These are phyloP conservation scores for Cerioporus squamosus DNA, from an alignment of 1,284 basidiomycete species.

Conservation along the genomic window DNA sequence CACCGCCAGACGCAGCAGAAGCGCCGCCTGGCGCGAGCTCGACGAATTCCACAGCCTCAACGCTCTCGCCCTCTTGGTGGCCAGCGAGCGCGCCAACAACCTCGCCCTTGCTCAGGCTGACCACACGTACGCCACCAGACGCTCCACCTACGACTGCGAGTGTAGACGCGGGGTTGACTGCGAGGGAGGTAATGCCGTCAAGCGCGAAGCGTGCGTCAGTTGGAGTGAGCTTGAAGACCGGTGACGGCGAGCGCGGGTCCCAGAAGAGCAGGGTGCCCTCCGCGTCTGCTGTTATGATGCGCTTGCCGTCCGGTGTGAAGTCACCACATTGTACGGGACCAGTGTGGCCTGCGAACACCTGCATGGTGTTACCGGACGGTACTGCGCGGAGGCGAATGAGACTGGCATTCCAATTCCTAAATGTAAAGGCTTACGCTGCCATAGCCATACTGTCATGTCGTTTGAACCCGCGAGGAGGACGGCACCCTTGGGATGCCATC, in stretches of 20 bases:
- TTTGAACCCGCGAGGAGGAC: constrained; percentile 92
- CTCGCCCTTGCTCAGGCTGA: constrained; percentile 87
- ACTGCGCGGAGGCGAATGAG: constrained; percentile 55
- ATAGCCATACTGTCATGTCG: constrained; percentile 97
- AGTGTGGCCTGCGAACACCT: constrained; percentile 93
- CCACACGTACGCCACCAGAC: constrained; percentile 81
- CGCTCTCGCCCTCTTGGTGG: constrained; percentile 87
- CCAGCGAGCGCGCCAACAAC: constrained; percentile 82
- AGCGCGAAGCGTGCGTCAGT: constrained; percentile 79
- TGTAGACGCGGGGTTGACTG: constrained; percentile 83
- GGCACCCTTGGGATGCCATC: constrained; percentile 95
- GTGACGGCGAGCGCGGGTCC: constrained; percentile 84
- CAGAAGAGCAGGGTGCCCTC: constrained; percentile 89
- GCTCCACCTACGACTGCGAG: constrained; percentile 90
- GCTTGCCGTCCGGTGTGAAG: constrained; percentile 94
- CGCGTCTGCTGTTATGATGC: constrained; percentile 86
- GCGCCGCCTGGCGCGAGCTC: constrained; percentile 60
- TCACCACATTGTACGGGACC: constrained; percentile 86
- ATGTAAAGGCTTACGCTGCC: constrained; percentile 73
- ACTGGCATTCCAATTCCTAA: not conserved
- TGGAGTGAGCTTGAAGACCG: constrained; percentile 80
- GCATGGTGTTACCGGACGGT: constrained; percentile 92
- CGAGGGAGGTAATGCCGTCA: constrained; percentile 85
- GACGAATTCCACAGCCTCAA: constrained; percentile 89
- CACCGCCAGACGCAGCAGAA: constrained; percentile 51